A percentile compares a stretch with the other conserved stretches of the same genome.
Conservation (phyloP, 163 green algal species). For the Trebouxia gelatinosa region DNA sequence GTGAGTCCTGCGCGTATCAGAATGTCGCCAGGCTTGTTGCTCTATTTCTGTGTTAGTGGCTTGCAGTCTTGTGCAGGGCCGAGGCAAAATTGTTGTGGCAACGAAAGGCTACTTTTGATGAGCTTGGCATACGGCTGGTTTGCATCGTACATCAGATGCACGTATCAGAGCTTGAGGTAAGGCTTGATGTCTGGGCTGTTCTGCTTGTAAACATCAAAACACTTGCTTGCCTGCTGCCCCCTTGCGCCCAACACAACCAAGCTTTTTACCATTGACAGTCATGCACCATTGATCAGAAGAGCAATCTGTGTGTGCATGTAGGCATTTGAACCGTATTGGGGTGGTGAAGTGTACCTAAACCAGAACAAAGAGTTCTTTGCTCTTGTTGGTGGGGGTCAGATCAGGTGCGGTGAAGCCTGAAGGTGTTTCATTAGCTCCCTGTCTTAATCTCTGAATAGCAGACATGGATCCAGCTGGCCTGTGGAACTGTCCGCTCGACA, state of each 20-base stretch:
- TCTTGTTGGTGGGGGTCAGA: background rate
- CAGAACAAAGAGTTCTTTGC: slow-evolving; percentile 11
- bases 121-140: slow-evolving; percentile 20
- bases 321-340: slow-evolving; percentile 28
- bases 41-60: background rate
- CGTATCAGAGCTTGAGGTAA: background rate
- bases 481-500: too few relatives aligned
- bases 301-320: background rate
- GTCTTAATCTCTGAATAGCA: too few relatives aligned
- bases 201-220: background rate
- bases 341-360: slow-evolving; percentile 8
- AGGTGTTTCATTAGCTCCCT: too few relatives aligned
- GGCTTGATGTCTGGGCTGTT: background rate
- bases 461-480: too few relatives aligned
- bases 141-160: slow-evolving; percentile 12
- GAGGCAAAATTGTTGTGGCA: slow-evolving; percentile 14
- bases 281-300: background rate
- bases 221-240: background rate
- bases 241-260: background rate
- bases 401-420: too few relatives aligned
- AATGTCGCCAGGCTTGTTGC: background rate
- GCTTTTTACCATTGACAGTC: background rate
- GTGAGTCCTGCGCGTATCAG: background rate
- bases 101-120: background rate
- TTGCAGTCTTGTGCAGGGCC: slow-evolving; percentile 24